phyloP scores from a whole-genome alignment of 2,329 filamentous ascomycete genomes.

The Phialophora tarda region DNA sequence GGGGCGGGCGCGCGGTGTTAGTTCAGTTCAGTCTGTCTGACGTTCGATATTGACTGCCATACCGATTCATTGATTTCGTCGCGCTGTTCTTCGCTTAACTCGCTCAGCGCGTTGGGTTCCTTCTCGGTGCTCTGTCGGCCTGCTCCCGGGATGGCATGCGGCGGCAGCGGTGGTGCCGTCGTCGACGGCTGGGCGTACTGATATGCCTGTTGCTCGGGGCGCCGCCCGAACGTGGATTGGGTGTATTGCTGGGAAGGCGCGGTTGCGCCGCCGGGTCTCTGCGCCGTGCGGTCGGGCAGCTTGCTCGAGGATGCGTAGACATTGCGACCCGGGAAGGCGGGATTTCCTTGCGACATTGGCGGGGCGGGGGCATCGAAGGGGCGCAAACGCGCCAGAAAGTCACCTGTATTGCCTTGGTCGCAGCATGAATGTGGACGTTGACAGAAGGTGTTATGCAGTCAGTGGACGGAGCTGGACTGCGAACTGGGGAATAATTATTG shows the following conservation, averaged over 20 bases:
- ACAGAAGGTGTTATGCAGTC: not conserved
- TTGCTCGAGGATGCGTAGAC: slow-evolving; percentile 59
- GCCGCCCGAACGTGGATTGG: slow-evolving; percentile 51
- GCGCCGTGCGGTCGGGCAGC: slow-evolving; percentile 55
- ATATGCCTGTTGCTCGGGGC: slow-evolving; percentile 35
- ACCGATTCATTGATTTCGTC: slow-evolving; percentile 95
- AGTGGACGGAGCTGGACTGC: not conserved
- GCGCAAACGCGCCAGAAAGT: slow-evolving; percentile 24
- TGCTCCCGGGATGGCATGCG: slow-evolving; percentile 35
- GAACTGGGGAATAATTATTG: not conserved
- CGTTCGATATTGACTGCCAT: slow-evolving; percentile 42
- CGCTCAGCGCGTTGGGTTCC: slow-evolving; percentile 57
- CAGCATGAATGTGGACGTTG: slow-evolving; percentile 12
- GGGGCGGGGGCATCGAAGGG: slow-evolving; percentile 1
- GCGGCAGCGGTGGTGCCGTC: slow-evolving; percentile 46
- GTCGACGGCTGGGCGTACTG: slow-evolving; percentile 49
- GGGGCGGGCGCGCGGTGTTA: not conserved
- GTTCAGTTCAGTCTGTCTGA: too few relatives aligned
- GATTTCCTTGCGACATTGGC: slow-evolving; percentile 46
- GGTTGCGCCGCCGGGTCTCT: slow-evolving; percentile 31
- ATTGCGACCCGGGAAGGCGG: slow-evolving; percentile 61
- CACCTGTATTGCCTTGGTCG: slow-evolving; percentile 14
- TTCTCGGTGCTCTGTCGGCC: slow-evolving; percentile 51
- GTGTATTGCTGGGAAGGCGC: slow-evolving; percentile 48
- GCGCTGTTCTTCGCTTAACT: slow-evolving; percentile 82